Evolutionary conservation across 2,329 filamentous ascomycete species (phyloP).

Genomic region (Ophiostoma sp.): DNA sequence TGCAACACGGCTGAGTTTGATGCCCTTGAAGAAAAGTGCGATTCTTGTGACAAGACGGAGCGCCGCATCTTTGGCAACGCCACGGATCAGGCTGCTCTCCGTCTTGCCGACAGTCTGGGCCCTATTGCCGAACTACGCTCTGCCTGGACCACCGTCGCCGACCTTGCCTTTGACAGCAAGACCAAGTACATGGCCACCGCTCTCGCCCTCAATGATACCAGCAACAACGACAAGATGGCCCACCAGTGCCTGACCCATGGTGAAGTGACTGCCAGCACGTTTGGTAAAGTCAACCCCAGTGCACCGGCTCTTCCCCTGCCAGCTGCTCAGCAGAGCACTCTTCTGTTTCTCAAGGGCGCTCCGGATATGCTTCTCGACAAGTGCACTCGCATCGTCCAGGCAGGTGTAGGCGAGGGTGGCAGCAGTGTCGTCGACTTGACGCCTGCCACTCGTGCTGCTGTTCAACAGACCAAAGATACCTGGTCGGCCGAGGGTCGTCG

Average conservation of each 20-base stretch:
- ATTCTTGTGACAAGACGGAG: slow-evolving; percentile 53
- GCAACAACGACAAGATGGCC: not conserved
- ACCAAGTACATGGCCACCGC: slow-evolving; percentile 78
- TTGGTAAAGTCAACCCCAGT: not conserved
- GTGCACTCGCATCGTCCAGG: slow-evolving; percentile 57
- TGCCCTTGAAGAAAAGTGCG: slow-evolving; percentile 51
- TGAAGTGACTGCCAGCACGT: not conserved
- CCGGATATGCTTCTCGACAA: slow-evolving; percentile 69
- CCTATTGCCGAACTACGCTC: slow-evolving; percentile 59
- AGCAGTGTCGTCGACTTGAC: slow-evolving; percentile 54
- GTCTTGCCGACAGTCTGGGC: slow-evolving; percentile 66
- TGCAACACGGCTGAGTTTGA: slow-evolving; percentile 79
- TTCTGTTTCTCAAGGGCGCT: slow-evolving; percentile 74
- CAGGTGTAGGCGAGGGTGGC: slow-evolving; percentile 31
- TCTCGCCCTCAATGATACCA: slow-evolving; percentile 46
- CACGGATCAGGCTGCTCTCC: slow-evolving; percentile 72
- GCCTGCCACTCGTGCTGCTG: slow-evolving; percentile 42
- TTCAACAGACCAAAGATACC: slow-evolving; percentile 62
- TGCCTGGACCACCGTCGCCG: slow-evolving; percentile 65
- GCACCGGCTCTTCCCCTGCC: not conserved
- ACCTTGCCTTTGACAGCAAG: slow-evolving; percentile 76
- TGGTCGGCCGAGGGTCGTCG: slow-evolving; percentile 70
- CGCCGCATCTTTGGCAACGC: slow-evolving; percentile 72
- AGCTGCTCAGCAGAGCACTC: slow-evolving; percentile 33
- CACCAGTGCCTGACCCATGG: not conserved